Evolutionary conservation across 2,329 filamentous ascomycete genomes (phyloP).

Genomic region (Lecanicillium sp.): DNA sequence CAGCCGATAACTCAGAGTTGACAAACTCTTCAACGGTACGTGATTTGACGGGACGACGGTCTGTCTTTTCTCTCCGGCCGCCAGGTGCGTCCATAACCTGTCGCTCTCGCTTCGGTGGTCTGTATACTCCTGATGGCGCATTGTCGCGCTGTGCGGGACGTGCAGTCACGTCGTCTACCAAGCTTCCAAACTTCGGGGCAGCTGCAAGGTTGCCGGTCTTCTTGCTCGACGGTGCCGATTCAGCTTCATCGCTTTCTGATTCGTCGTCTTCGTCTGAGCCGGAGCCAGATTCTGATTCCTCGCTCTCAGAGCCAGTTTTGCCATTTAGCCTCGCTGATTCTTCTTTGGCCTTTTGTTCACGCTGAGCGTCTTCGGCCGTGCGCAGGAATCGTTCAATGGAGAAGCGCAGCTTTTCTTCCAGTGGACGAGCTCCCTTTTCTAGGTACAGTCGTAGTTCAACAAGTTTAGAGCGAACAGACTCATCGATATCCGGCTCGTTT

Average conservation of each 20-base stretch:
- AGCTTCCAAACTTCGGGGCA: constrained; percentile 22
- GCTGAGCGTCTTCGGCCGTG: constrained; percentile 68
- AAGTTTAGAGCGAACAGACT: constrained; percentile 72
- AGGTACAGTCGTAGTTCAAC: constrained; percentile 86
- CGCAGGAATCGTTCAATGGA: constrained; percentile 93
- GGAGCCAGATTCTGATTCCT: constrained; percentile 18
- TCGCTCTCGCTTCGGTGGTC: constrained; percentile 79
- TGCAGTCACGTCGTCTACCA: constrained; percentile 25
- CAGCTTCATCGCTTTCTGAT: constrained; percentile 25
- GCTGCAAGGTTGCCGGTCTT: constrained; percentile 18
- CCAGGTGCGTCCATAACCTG: constrained; percentile 65
- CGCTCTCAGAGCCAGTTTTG: constrained; percentile 11
- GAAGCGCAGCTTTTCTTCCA: constrained; percentile 87
- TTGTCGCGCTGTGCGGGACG: constrained; percentile 19
- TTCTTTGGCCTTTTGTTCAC: constrained; percentile 28
- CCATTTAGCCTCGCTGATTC: constrained; percentile 18
- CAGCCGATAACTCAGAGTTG: constrained; percentile 70
- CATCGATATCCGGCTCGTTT: constrained; percentile 37
- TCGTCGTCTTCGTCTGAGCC: constrained; percentile 23
- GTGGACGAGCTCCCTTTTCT: constrained; percentile 81
- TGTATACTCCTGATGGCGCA: constrained; percentile 64
- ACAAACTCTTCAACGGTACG: constrained; percentile 90
- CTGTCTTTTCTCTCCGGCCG: constrained; percentile 48
- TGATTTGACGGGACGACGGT: constrained; percentile 61
- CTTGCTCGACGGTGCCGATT: constrained; percentile 10